phyloP scores from a whole-genome alignment of 768 basidiomycete genomes.

The Phanerochaete carnosa region DNA sequence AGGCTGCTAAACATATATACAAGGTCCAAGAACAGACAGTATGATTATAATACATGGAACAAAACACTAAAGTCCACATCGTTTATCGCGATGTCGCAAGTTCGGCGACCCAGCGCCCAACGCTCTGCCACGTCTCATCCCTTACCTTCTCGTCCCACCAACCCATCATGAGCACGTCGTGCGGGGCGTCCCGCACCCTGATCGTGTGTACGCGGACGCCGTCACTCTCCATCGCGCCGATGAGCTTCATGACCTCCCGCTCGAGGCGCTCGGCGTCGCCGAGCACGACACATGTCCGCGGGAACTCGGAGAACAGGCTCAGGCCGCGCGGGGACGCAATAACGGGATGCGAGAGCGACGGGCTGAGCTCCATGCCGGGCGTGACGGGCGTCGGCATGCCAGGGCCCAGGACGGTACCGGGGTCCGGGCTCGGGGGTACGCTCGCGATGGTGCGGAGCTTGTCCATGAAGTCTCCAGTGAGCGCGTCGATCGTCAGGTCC shows the following conservation, averaged over 20 bases:
- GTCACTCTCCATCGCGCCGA: conserved; percentile 28
- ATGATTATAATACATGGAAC: neutral
- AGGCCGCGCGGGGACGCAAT: conserved; percentile 31
- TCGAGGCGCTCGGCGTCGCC: conserved; percentile 53
- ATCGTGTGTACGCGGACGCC: conserved; percentile 23
- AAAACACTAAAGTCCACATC: neutral
- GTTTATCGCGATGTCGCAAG: conserved; percentile 1
- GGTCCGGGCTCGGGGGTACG: conserved; percentile 17
- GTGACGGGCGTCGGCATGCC: conserved; percentile 6
- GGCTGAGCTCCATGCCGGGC: conserved; percentile 12
- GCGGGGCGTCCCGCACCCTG: conserved; percentile 30
- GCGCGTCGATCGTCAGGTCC: conserved; percentile 24
- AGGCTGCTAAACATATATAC: too few relatives aligned
- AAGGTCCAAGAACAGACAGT: neutral
- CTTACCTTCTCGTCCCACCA: conserved; percentile 44
- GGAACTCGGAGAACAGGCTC: conserved; percentile 44
- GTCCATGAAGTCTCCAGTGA: conserved; percentile 18
- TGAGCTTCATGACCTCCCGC: conserved; percentile 42
- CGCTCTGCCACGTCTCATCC: conserved; percentile 34
- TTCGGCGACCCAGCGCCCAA: conserved; percentile 32
- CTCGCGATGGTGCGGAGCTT: conserved; percentile 20
- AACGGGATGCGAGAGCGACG: conserved; percentile 23
- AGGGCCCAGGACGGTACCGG: conserved; percentile 6
- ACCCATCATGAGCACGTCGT: conserved; percentile 43
- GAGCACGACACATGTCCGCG: conserved; percentile 40